These are phyloP conservation scores for Mangifera indica DNA, from an alignment of 345 rosid species.

Conservation along the genomic window DNA sequence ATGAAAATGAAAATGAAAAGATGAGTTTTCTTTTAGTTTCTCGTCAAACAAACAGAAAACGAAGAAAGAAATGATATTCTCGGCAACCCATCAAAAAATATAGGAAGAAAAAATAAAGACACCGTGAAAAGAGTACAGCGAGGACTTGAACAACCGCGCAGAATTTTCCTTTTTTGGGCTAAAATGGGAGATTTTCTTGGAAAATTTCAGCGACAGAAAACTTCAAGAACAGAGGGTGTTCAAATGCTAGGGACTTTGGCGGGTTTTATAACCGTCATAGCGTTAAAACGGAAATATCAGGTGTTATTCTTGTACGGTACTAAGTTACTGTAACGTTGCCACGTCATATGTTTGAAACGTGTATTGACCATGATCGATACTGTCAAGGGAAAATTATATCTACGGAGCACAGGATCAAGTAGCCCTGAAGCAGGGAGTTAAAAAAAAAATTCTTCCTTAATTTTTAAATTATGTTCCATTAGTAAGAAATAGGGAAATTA, in stretches of 20 bases:
- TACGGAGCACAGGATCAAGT: not conserved
- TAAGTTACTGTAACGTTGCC: not conserved
- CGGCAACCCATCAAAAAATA: not conserved
- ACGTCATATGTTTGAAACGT: not conserved
- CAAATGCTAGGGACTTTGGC: not conserved
- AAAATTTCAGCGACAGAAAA: slow-evolving; percentile 1
- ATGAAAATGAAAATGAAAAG: too few relatives aligned
- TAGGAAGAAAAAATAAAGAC: too few relatives aligned
- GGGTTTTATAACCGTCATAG: slow-evolving; percentile 4
- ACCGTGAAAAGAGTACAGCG: not conserved
- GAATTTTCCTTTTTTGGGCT: not conserved
- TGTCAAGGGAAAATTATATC: not conserved
- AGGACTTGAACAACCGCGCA: not conserved
- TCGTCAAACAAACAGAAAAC: not conserved
- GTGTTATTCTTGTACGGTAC: not conserved
- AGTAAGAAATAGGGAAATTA: too few relatives aligned
- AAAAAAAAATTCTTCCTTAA: not conserved
- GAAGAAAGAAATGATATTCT: not conserved
- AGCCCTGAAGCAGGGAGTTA: too few relatives aligned
- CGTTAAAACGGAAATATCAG: not conserved
- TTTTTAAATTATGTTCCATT: too few relatives aligned
- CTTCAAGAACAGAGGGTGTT: not conserved
- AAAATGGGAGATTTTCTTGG: not conserved
- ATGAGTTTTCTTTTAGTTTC: not conserved
- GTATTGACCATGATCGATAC: not conserved